These are phyloP conservation scores for Peronospora tabacina DNA, from an alignment of 352 stramenopile species.

Conservation along the genomic window DNA sequence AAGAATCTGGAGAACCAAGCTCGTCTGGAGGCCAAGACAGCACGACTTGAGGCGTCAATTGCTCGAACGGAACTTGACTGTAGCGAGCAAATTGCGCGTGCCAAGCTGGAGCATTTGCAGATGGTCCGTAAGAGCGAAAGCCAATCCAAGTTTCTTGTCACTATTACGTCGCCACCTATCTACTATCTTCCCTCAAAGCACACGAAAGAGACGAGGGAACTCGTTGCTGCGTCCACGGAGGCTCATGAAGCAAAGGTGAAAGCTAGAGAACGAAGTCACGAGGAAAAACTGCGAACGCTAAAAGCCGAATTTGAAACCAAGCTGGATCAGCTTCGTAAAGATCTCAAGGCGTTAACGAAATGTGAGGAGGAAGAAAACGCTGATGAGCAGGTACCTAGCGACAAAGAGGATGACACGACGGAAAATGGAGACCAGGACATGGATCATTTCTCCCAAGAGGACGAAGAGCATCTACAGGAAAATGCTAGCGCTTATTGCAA, in stretches of 20 bases:
- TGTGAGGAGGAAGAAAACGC: constrained; percentile 5
- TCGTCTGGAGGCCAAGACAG: constrained; percentile 29
- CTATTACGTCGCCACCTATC: constrained; percentile 55
- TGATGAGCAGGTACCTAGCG: constrained; percentile 7
- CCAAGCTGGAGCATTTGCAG: constrained; percentile 58
- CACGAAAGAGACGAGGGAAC: constrained; percentile 70
- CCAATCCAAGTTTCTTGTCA: constrained; percentile 58
- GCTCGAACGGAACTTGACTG: constrained; percentile 39
- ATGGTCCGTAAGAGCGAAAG: constrained; percentile 34
- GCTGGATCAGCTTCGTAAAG: constrained; percentile 37
- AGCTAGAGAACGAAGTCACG: constrained; percentile 28
- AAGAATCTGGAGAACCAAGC: constrained; percentile 39
- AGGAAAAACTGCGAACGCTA: constrained; percentile 42
- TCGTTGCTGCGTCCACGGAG: constrained; percentile 61
- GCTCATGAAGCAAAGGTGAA: constrained; percentile 60
- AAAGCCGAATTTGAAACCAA: constrained; percentile 45
- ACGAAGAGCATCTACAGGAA: constrained; percentile 1
- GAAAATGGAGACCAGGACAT: constrained; percentile 19
- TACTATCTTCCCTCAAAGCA: constrained; percentile 66
- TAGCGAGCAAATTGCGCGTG: constrained; percentile 43
- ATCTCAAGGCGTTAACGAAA: constrained; percentile 35
- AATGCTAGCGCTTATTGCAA: neutral
- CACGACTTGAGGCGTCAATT: constrained; percentile 40
- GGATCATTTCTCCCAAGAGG: constrained; percentile 2
- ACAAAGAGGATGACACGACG: constrained; percentile 18